Percentiles rank a stretch among this genome's conserved stretches.
Conservation (phyloP, 1,284 basidiomycete genomes). For the Grifola frondosa region DNA sequence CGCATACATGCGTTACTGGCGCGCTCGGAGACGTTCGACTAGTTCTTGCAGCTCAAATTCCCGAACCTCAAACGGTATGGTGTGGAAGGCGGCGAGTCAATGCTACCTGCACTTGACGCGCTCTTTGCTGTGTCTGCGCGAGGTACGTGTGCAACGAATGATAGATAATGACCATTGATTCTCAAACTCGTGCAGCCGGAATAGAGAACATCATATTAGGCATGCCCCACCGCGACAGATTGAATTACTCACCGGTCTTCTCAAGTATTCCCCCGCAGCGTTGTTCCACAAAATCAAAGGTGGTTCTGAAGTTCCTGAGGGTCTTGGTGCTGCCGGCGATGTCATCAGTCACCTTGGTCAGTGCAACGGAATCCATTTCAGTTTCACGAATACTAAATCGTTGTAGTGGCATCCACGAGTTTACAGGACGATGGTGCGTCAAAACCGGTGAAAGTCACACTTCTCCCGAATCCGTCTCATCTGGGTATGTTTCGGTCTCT, state of each 20-base stretch:
- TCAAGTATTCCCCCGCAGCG: constrained; percentile 62
- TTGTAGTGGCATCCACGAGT: constrained; percentile 55
- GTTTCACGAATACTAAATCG: constrained; percentile 3
- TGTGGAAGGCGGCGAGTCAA: constrained; percentile 87
- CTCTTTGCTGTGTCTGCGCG: constrained; percentile 66
- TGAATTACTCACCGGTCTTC: constrained; percentile 83
- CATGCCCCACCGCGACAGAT: constrained; percentile 86
- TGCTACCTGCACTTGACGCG: constrained; percentile 81
- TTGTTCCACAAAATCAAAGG: constrained; percentile 88
- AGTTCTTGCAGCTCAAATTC: constrained; percentile 79
- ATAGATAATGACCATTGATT: constrained; percentile 40
- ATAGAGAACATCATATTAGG: constrained; percentile 72
- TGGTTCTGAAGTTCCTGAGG: constrained; percentile 67
- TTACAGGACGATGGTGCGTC: constrained; percentile 52
- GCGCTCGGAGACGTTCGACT: constrained; percentile 79
- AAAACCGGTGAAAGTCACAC: constrained; percentile 65
- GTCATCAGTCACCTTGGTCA: constrained; percentile 82
- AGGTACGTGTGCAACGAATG: constrained; percentile 68
- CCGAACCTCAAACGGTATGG: constrained; percentile 84
- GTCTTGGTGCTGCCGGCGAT: constrained; percentile 74
- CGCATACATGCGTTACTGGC: constrained; percentile 70
- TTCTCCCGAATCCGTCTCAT: constrained; percentile 88
- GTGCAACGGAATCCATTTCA: constrained; percentile 36
- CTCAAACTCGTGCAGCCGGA: constrained; percentile 74
- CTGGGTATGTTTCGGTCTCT: constrained; percentile 52